A percentile compares a stretch with the other conserved stretches of the same genome.
phyloP scores from a whole-genome alignment of 768 basidiomycete genomes.

The Cystobasidium tubakii region DNA sequence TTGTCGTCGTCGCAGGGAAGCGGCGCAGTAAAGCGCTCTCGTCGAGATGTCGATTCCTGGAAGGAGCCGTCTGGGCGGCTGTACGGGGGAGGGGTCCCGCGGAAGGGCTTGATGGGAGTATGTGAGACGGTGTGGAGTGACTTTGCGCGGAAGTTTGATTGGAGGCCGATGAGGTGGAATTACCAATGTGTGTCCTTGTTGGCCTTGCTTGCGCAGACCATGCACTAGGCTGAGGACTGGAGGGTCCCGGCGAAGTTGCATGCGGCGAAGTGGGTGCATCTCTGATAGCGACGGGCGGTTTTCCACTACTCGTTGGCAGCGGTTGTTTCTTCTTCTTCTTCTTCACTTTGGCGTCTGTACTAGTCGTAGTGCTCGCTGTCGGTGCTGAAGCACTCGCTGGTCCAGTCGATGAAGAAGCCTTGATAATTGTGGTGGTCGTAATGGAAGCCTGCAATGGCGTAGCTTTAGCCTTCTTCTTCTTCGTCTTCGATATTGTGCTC shows the following conservation, averaged over 20 bases:
- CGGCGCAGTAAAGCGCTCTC: background rate
- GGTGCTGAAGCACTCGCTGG: background rate
- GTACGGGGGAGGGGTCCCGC: background rate
- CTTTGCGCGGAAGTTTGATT: background rate
- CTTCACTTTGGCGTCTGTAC: conserved; percentile 6
- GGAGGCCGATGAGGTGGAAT: background rate
- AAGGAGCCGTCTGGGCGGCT: background rate
- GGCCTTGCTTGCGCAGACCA: background rate
- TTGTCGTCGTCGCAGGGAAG: background rate
- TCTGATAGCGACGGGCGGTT: background rate
- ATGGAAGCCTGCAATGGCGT: background rate
- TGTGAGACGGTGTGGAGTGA: background rate
- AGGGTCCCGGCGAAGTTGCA: background rate
- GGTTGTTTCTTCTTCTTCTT: conserved; percentile 10
- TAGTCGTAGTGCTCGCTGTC: background rate
- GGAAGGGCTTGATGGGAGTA: background rate
- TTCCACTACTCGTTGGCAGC: background rate
- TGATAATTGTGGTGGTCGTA: background rate
- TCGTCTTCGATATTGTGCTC: background rate
- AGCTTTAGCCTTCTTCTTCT: background rate
- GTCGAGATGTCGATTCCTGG: background rate
- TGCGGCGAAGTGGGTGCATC: background rate
- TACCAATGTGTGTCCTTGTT: background rate
- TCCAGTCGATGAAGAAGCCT: background rate
- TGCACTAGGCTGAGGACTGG: background rate